These are phyloP conservation scores for Septoria linicola DNA, from an alignment of 2,329 filamentous ascomycete genomes.

Conservation along the genomic window DNA sequence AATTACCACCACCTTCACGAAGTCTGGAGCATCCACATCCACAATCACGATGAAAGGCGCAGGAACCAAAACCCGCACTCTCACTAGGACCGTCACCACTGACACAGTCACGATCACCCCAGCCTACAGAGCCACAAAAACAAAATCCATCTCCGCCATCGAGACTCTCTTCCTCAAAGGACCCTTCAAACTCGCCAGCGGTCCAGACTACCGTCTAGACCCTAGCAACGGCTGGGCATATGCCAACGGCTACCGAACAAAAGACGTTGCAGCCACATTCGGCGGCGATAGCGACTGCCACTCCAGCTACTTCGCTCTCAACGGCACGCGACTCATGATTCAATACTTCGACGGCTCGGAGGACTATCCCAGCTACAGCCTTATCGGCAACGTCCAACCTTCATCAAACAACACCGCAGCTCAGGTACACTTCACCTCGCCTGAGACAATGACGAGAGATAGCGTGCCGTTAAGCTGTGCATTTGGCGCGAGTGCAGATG, in stretches of 20 bases:
- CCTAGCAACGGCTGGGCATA: slow-evolving; percentile 5
- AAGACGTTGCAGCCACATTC: neutral
- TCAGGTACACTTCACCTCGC: neutral
- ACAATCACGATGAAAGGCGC: slow-evolving; percentile 1
- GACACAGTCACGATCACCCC: slow-evolving; percentile 1
- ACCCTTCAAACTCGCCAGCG: slow-evolving; percentile 5
- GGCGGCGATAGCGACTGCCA: slow-evolving; percentile 1
- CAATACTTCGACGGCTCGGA: neutral
- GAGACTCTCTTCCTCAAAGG: slow-evolving; percentile 2
- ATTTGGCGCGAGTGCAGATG: neutral
- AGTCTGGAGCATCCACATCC: neutral
- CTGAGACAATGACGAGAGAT: neutral
- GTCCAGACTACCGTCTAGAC: slow-evolving; percentile 1
- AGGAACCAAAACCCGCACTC: slow-evolving; percentile 1
- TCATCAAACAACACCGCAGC: neutral
- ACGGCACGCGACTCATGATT: slow-evolving; percentile 1
- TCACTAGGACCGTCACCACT: slow-evolving; percentile 5
- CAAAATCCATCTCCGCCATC: neutral
- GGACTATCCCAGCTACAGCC: slow-evolving; percentile 12
- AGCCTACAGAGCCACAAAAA: neutral
- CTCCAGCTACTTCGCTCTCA: slow-evolving; percentile 6
- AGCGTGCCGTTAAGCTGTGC: slow-evolving; percentile 3
- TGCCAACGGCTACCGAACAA: neutral
- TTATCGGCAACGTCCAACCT: slow-evolving; percentile 5
- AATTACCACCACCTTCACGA: neutral